Percentiles rank a stretch among this genome's conserved stretches.
Evolutionary conservation across 495 filamentous ascomycete species (phyloP).

Genomic region (Penicillium odoratum): DNA sequence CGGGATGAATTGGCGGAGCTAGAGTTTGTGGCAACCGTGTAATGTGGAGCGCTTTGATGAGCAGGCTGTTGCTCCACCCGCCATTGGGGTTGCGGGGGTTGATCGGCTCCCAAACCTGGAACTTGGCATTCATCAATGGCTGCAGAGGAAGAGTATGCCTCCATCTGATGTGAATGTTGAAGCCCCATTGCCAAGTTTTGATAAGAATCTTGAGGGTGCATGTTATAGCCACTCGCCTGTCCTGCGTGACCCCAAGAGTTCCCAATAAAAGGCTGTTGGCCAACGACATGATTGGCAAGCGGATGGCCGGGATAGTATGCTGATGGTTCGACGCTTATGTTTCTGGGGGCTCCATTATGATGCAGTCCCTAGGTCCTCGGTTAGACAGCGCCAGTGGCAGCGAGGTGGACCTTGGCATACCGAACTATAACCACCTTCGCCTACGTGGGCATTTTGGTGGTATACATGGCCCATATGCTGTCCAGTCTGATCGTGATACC

Average conservation of each 20-base stretch:
- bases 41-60: neutral
- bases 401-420: conserved; percentile 12
- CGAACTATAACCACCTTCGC: conserved; percentile 8
- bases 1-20: conserved; percentile 7
- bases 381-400: neutral
- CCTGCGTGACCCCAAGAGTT: neutral
- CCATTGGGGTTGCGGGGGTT: conserved; percentile 40
- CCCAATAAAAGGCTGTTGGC: neutral
- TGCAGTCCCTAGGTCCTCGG: neutral
- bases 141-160: neutral
- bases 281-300: neutral
- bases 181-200: neutral
- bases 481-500: conserved; percentile 19
- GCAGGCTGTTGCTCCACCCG: conserved; percentile 7
- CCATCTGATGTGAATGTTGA: conserved; percentile 3
- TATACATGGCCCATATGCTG: conserved; percentile 11
- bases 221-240: conserved; percentile 7
- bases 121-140: neutral
- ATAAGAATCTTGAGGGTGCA: conserved; percentile 5
- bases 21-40: neutral
- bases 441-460: conserved; percentile 8
- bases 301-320: neutral
- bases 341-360: neutral
- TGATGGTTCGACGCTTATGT: neutral
- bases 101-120: conserved; percentile 63